phyloP scores from a whole-genome alignment of 2,329 filamentous ascomycete species.

The Colletotrichum scovillei region DNA sequence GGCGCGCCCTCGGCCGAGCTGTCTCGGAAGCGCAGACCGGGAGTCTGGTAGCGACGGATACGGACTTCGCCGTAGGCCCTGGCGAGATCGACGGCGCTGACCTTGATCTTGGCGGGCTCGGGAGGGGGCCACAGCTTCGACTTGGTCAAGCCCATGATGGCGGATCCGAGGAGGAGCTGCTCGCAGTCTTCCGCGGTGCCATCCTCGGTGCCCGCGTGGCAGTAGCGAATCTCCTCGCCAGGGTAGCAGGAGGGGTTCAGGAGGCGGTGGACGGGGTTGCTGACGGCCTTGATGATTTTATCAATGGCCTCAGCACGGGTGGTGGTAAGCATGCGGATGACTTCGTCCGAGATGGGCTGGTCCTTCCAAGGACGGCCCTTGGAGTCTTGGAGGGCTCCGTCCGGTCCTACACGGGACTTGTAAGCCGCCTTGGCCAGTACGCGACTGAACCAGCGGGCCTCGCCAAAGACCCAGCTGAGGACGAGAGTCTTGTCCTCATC shows the following conservation, averaged over 20 bases:
- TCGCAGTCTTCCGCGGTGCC: constrained; percentile 33
- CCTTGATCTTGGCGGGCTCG: constrained; percentile 29
- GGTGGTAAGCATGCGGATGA: constrained; percentile 27
- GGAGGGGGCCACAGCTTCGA: constrained; percentile 26
- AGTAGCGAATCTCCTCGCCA: constrained; percentile 29
- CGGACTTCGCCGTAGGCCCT: constrained; percentile 28
- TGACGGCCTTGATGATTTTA: constrained; percentile 33
- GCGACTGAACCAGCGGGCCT: constrained; percentile 33
- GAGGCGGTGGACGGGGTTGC: constrained; percentile 34
- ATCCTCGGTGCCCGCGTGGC: constrained; percentile 31
- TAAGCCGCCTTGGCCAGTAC: constrained; percentile 29
- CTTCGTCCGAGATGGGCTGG: constrained; percentile 29
- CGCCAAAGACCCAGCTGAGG: constrained; percentile 32
- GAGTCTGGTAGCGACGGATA: constrained; percentile 34
- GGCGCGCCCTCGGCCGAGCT: constrained; percentile 14
- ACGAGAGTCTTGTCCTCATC: constrained; percentile 35
- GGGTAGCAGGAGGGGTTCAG: constrained; percentile 33
- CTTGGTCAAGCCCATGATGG: constrained; percentile 34
- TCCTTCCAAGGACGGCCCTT: constrained; percentile 25
- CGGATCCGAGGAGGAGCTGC: constrained; percentile 33
- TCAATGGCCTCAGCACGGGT: constrained; percentile 32
- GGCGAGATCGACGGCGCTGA: constrained; percentile 32
- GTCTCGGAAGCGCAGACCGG: constrained; percentile 30
- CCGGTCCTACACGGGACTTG: constrained; percentile 29
- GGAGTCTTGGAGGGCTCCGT: constrained; percentile 29